Evolutionary conservation across 2,329 filamentous ascomycete species (phyloP), one percentile per base, ranked within the genome.

Genomic region (Aspergillus fumigatus): DNA sequence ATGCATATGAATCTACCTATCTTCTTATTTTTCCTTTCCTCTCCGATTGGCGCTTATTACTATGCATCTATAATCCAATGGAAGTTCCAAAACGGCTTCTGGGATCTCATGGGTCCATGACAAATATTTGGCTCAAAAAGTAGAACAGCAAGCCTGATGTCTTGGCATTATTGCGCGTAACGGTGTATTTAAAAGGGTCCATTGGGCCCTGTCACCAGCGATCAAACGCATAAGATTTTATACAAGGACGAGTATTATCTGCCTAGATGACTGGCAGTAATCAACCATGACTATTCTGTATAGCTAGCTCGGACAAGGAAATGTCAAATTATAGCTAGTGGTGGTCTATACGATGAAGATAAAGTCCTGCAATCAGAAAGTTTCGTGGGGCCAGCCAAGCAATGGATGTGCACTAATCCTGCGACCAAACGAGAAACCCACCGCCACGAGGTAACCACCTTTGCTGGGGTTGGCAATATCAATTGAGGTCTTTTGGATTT

Each of bases 401-500:
- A 65, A 57, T 52, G 51, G 48, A 64, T 59, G 52, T 51, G 58
- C 61, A 52, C 62, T 65, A 61, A 17, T 38, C 14, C 64, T 66
- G 64, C 63, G 59, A 52, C 59, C 55, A 50, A 50, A 59, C 19
- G 32, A 51, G 51, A 35, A 52, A 57, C 26, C 59, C 60, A 61
- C 57, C 43, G 65, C 66, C 66, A 68, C 65, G 67, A 68, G 67
- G 67, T 38, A 38, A 38, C 61, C 59, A 59, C 58, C 62, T 61
- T 55, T 63, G 63, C 54, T 57, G 56, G 55, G 53, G 50, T 56
- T 52, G 58, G 53, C 57, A 56, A 50, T 53, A 17, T 40, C 19
- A 54, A 51, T 47, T 10, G 27, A 14, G 32, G 29, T 26, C 38
- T 23, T 27, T 51, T 38, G 29, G 49, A 19, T 32, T 41, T 43